phyloP scores from a whole-genome alignment of 805 yeast genomes.

The Lachancea cidri region DNA sequence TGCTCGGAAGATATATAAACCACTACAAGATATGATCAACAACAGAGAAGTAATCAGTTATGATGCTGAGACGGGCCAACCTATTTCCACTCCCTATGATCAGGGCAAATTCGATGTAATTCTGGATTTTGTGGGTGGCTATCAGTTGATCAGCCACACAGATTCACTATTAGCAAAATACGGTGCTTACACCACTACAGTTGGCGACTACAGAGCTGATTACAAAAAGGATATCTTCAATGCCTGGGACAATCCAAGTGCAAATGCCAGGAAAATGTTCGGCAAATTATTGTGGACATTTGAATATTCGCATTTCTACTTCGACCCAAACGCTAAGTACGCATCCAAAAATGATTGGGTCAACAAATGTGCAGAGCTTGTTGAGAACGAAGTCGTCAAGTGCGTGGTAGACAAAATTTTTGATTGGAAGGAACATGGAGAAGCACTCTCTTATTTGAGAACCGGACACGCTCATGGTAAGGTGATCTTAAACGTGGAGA shows the following conservation, averaged over 20 bases:
- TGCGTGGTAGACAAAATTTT: conserved; percentile 52
- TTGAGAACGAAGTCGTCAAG: conserved; percentile 43
- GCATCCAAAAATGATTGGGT: conserved; percentile 37
- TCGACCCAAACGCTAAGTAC: conserved; percentile 28
- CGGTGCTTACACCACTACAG: conserved; percentile 52
- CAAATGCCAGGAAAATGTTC: conserved; percentile 33
- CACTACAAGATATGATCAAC: conserved; percentile 27
- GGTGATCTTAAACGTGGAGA: conserved; percentile 47
- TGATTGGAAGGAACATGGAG: conserved; percentile 48
- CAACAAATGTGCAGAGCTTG: conserved; percentile 38
- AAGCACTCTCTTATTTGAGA: conserved; percentile 50
- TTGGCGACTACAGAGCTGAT: conserved; percentile 52
- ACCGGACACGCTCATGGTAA: conserved; percentile 62
- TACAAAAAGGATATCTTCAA: conserved; percentile 35
- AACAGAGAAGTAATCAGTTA: conserved; percentile 34
- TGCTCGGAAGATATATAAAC: conserved; percentile 32
- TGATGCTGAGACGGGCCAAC: conserved; percentile 25
- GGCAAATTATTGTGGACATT: conserved; percentile 35
- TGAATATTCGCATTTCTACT: conserved; percentile 34
- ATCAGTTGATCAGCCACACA: conserved; percentile 44
- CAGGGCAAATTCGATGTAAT: conserved; percentile 55
- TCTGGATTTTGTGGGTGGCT: conserved; percentile 70
- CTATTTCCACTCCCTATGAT: conserved; percentile 22
- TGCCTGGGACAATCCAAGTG: conserved; percentile 34
- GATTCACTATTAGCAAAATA: conserved; percentile 41